These are phyloP conservation scores for Proliferodiscus dingleyae DNA, from an alignment of 2,329 filamentous ascomycete species.

Conservation along the genomic window DNA sequence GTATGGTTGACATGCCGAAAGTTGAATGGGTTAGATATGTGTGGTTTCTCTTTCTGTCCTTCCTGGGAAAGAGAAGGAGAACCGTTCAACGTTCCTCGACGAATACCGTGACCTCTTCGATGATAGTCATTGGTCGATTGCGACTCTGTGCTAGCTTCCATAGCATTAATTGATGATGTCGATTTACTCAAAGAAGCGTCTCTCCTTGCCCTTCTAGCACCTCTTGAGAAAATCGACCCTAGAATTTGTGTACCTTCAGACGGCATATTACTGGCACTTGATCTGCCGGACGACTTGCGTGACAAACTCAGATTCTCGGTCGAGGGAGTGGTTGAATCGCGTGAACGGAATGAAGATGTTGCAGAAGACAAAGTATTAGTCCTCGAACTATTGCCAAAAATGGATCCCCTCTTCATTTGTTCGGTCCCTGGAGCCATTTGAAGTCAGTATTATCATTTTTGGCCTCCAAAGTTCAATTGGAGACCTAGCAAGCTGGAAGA, in stretches of 20 bases:
- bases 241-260: conserved; percentile 56
- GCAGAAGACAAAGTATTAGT: conserved; percentile 47
- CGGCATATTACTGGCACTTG: conserved; percentile 47
- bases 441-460: no score
- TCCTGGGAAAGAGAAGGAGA: conserved; percentile 1
- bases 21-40: conserved; percentile 60
- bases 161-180: conserved; percentile 11
- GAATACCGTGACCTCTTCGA: conserved; percentile 8
- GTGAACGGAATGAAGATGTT: conserved; percentile 49
- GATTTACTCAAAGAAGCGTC: conserved; percentile 29
- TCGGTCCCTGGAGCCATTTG: conserved; percentile 35
- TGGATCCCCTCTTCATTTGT: conserved; percentile 52
- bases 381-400: conserved; percentile 42
- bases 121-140: conserved; percentile 23
- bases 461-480: no score
- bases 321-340: conserved; percentile 29
- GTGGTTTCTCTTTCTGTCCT: conserved; percentile 10
- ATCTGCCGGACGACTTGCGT: conserved; percentile 52
- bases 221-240: conserved; percentile 53
- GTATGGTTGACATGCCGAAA: conserved; percentile 62
- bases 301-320: conserved; percentile 39
- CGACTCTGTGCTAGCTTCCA: conserved; percentile 13
- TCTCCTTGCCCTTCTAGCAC: conserved; percentile 43
- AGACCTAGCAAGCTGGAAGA: no score
- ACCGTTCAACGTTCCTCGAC: conserved; percentile 4